Base-by-base conservation (phyloP, 495 filamentous ascomycete genomes). In the Halenospora varia region DNA sequence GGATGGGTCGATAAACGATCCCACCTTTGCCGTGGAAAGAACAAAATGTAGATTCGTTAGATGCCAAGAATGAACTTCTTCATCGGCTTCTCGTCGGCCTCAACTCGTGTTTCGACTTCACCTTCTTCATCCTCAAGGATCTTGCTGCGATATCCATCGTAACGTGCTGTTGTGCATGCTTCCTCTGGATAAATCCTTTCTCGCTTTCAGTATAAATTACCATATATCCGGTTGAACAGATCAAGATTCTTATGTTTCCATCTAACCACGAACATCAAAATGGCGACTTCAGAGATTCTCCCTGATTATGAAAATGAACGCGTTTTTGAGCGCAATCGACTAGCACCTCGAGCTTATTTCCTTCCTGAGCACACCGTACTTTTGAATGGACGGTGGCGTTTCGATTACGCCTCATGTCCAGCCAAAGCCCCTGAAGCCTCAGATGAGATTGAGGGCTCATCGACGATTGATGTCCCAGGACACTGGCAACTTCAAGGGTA, bases 401-500 rank as follows among this genome's bases (percentile, higher is more conserved):
- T 82, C 61, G 69, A 63, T 25, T 63, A 60, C 51, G 52, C 56
- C 8, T 25, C 41, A 23, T 47, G 26, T 20, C 56, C 56, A 1
- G 19, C 9, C 13, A 47, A 53, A 40, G 53, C 51, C 23, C 56
- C 53, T 10, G 47, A 20, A 47, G 23, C 22, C 9, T 18, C 25
- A 2, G 57, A 60, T 23, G 17, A 49, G 23, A 85, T 84, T 80
- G 71, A 66, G 13, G 64, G 71, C 39, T 79, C 50, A n/a, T 53
- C 46, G 3, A 51, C 71, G 29, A 83, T 87, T 56, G 62, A 73
- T 42, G 86, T 88, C 2, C 86, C 84, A 3, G 81, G 83, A 9
- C 84, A 86, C 73, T 89, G 86, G 86, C 86, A 88, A 60, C 71
- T 84, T n/a, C 82, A 87, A 61, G 25, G 51, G 11, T 41, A 39